These are phyloP conservation scores for Cyanidiococcus yangmingshanensis DNA, from an alignment of 23 red algal genomes.

Conservation along the genomic window DNA sequence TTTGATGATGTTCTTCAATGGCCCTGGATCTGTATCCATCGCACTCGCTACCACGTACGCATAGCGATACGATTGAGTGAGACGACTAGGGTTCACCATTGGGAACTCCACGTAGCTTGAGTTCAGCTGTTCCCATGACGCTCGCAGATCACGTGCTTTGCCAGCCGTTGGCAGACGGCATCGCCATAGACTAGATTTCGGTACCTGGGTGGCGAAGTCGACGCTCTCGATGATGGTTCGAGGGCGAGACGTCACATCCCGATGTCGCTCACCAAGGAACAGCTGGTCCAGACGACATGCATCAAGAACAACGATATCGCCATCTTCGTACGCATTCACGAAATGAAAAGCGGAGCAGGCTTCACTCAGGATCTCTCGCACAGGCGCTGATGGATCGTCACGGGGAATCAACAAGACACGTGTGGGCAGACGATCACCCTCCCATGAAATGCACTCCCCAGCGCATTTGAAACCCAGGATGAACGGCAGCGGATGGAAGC, in stretches of 20 bases:
- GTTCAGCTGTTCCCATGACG: not conserved
- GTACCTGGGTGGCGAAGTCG: not conserved
- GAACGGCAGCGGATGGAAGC: constrained; percentile 23
- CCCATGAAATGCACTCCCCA: constrained; percentile 26
- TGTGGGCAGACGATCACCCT: not conserved
- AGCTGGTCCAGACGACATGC: constrained; percentile 21
- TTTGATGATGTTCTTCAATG: constrained; percentile 18
- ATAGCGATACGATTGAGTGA: constrained; percentile 13
- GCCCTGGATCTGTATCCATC: not conserved
- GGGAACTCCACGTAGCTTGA: not conserved
- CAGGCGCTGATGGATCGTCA: not conserved
- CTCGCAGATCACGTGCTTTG: not conserved
- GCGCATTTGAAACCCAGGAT: constrained; percentile 18
- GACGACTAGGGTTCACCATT: constrained; percentile 5
- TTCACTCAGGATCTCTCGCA: not conserved
- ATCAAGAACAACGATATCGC: constrained; percentile 21
- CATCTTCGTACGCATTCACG: constrained; percentile 7
- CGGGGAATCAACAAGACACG: constrained; percentile 3
- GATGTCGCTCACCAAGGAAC: not conserved
- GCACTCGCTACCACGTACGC: constrained; percentile 4
- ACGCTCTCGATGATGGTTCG: not conserved
- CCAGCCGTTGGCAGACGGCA: not conserved
- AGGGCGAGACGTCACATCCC: not conserved
- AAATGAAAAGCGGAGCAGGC: constrained; percentile 1
- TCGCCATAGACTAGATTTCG: constrained; percentile 10